Percentiles rank a stretch among this genome's conserved stretches.
phyloP scores from a whole-genome alignment of 768 basidiomycete genomes.

The Suillus variegatus region DNA sequence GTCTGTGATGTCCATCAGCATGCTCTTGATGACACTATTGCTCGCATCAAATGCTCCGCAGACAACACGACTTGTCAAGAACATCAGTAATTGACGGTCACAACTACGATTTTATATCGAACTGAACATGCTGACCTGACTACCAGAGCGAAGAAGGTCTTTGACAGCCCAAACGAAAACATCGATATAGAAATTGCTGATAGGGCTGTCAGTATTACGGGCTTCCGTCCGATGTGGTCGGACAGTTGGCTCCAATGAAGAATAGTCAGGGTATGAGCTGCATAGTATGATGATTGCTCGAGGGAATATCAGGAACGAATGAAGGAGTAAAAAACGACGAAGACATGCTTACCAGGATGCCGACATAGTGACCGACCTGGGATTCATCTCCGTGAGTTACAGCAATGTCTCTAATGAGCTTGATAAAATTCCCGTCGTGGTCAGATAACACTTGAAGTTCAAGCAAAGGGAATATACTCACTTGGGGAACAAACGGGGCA shows the following conservation, averaged over 20 bases:
- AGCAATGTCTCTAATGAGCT: slow-evolving; percentile 31
- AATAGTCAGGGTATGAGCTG: slow-evolving; percentile 47
- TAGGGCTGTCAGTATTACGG: slow-evolving; percentile 46
- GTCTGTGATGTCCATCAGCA: slow-evolving; percentile 43
- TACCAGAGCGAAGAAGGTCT: slow-evolving; percentile 43
- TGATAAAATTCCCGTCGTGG: background rate
- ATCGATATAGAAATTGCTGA: slow-evolving; percentile 46
- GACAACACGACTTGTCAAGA: slow-evolving; percentile 37
- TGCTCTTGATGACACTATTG: slow-evolving; percentile 49
- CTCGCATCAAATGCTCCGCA: slow-evolving; percentile 56
- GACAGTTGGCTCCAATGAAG: slow-evolving; percentile 52
- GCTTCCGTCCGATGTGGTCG: slow-evolving; percentile 49
- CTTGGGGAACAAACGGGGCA: slow-evolving; percentile 68
- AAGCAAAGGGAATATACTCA: slow-evolving; percentile 25
- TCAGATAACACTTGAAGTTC: background rate
- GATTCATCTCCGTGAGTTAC: slow-evolving; percentile 47
- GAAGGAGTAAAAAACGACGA: slow-evolving; percentile 31
- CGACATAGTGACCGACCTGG: slow-evolving; percentile 48
- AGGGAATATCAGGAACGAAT: slow-evolving; percentile 1
- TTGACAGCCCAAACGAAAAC: slow-evolving; percentile 49
- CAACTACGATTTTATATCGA: background rate
- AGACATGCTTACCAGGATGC: slow-evolving; percentile 41
- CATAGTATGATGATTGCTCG: slow-evolving; percentile 50
- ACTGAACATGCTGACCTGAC: slow-evolving; percentile 33
- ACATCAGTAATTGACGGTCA: background rate